These are phyloP conservation scores for Colletotrichum camelliae DNA, from an alignment of 2,329 filamentous ascomycete genomes.

Conservation along the genomic window DNA sequence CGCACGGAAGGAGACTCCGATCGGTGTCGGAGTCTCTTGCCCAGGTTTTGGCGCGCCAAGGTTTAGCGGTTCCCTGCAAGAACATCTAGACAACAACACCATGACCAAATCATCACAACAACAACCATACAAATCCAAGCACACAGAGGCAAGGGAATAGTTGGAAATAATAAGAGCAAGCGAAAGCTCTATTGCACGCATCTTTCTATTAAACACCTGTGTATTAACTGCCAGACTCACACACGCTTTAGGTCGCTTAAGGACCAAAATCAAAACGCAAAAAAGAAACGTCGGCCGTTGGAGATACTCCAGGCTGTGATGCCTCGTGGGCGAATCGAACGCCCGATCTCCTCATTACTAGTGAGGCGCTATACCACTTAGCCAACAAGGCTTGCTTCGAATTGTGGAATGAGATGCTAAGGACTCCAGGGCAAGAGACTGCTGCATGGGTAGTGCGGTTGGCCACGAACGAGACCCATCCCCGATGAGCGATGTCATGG, in stretches of 20 bases:
- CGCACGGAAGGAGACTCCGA: neutral
- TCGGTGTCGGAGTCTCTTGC: neutral
- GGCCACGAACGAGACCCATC: neutral
- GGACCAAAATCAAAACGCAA: neutral
- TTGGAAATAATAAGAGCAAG: neutral
- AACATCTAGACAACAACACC: neutral
- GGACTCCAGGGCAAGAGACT: neutral
- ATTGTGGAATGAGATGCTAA: rapidly evolving
- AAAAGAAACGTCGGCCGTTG: neutral
- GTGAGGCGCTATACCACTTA: conserved; percentile 23
- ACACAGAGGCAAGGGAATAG: neutral
- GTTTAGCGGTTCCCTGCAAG: neutral
- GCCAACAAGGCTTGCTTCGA: conserved; percentile 6
- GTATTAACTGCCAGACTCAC: neutral
- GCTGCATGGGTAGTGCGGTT: neutral
- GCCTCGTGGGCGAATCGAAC: conserved; percentile 22
- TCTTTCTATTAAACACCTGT: neutral
- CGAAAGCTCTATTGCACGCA: neutral
- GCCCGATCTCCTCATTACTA: conserved; percentile 23
- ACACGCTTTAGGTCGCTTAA: neutral
- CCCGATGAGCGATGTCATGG: neutral
- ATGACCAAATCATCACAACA: neutral
- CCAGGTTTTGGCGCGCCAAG: neutral
- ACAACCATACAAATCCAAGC: neutral
- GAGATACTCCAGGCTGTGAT: neutral